Evolutionary conservation across 768 basidiomycete genomes (phyloP).

Genomic region (Exsudoporus frostii): DNA sequence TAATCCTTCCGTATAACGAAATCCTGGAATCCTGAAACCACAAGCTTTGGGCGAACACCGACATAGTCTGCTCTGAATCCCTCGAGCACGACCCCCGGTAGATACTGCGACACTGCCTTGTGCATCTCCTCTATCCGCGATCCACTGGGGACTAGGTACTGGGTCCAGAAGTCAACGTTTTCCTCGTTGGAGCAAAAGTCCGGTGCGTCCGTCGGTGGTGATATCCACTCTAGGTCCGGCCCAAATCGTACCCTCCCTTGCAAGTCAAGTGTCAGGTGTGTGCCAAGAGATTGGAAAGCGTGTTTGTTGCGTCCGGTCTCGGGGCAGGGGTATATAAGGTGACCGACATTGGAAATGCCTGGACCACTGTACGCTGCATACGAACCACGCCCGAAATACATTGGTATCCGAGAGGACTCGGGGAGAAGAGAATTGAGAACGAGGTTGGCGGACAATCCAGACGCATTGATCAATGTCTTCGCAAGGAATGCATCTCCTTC

Average conservation of each 20-base stretch:
- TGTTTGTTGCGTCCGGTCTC: constrained; percentile 53
- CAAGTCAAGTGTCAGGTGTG: constrained; percentile 87
- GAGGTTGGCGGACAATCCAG: constrained; percentile 70
- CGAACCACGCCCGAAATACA: constrained; percentile 81
- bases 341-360: constrained; percentile 61
- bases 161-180: constrained; percentile 74
- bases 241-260: constrained; percentile 86
- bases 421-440: constrained; percentile 70
- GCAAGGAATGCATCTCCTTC: constrained; percentile 66
- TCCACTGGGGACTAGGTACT: constrained; percentile 61
- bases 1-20: constrained; percentile 72
- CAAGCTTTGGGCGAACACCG: constrained; percentile 86
- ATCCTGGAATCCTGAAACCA: constrained; percentile 80
- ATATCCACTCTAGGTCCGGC: constrained; percentile 88
- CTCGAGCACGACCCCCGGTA: constrained; percentile 58
- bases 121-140: constrained; percentile 64
- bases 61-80: constrained; percentile 79
- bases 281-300: constrained; percentile 83
- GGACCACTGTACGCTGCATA: constrained; percentile 87
- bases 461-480: constrained; percentile 76
- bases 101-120: constrained; percentile 65
- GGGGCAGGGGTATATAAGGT: constrained; percentile 92
- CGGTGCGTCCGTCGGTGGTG: constrained; percentile 39
- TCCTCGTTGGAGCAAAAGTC: constrained; percentile 36
- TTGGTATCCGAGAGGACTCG: constrained; percentile 53